Conservation (phyloP, 1,284 basidiomycete genomes). For the Ceratobasidium sp. region DNA sequence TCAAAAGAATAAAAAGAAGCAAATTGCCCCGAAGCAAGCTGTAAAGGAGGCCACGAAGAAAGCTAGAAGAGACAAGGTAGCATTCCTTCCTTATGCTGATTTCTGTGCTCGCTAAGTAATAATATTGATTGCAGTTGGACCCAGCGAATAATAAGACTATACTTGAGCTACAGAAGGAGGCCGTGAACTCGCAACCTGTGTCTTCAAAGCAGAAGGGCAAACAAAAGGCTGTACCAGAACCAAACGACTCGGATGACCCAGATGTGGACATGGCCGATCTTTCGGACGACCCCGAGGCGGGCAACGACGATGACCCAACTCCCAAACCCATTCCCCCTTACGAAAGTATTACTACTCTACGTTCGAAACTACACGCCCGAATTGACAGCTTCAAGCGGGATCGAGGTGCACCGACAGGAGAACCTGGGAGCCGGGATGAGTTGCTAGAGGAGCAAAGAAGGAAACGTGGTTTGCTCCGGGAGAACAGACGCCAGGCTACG, state of each 20-base stretch:
- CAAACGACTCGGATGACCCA: slow-evolving; percentile 57
- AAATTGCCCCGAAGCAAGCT: slow-evolving; percentile 83
- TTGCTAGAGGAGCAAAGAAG: slow-evolving; percentile 81
- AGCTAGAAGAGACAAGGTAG: slow-evolving; percentile 85
- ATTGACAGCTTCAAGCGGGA: slow-evolving; percentile 74
- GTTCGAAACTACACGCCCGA: slow-evolving; percentile 81
- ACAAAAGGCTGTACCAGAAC: slow-evolving; percentile 57
- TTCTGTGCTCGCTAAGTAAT: slow-evolving; percentile 6
- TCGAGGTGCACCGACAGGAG: slow-evolving; percentile 59
- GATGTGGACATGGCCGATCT: slow-evolving; percentile 52
- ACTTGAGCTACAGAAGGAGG: slow-evolving; percentile 77
- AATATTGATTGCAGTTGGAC: slow-evolving; percentile 74
- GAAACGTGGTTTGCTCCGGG: slow-evolving; percentile 83
- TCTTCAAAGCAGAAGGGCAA: slow-evolving; percentile 60
- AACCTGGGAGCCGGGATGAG: slow-evolving; percentile 71
- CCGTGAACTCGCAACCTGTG: slow-evolving; percentile 54
- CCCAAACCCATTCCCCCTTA: slow-evolving; percentile 74
- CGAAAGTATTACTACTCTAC: slow-evolving; percentile 76
- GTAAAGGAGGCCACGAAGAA: slow-evolving; percentile 89
- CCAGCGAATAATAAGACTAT: slow-evolving; percentile 88
- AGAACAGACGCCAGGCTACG: slow-evolving; percentile 84
- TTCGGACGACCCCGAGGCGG: slow-evolving; percentile 51
- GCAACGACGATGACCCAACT: slow-evolving; percentile 49
- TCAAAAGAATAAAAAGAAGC: slow-evolving; percentile 90
- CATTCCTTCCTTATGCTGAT: slow-evolving; percentile 48